These are phyloP conservation scores for Phytophthora pini DNA, from an alignment of 352 stramenopile genomes.

Conservation along the genomic window DNA sequence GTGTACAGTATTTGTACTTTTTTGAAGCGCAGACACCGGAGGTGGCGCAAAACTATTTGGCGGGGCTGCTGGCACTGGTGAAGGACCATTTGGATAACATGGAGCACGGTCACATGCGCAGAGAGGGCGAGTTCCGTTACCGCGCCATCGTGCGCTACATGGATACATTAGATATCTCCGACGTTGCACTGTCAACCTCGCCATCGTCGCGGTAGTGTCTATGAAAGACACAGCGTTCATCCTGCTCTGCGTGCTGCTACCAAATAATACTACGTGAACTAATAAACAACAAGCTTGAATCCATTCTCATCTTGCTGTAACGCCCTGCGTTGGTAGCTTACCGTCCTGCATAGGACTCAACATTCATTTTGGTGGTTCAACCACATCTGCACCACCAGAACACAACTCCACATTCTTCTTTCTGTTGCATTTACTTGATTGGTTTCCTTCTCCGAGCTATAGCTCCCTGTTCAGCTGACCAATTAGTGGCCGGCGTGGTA, in stretches of 20 bases:
- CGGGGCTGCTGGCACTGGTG: slow-evolving; percentile 84
- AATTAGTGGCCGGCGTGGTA: slow-evolving; percentile 70
- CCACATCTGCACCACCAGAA: slow-evolving; percentile 5
- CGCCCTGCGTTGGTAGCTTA: too few species aligned
- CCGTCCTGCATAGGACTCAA: too few species aligned
- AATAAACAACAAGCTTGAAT: not conserved
- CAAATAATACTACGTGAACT: slow-evolving; percentile 1
- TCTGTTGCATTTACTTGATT: slow-evolving; percentile 38
- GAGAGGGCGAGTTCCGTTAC: slow-evolving; percentile 87
- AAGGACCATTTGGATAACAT: slow-evolving; percentile 95
- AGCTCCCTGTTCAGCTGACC: not conserved
- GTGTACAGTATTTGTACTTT: slow-evolving; percentile 92
- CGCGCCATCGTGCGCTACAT: slow-evolving; percentile 85
- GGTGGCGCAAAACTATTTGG: slow-evolving; percentile 76
- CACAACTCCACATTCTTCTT: slow-evolving; percentile 6
- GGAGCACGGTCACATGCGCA: slow-evolving; percentile 64
- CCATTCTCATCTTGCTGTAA: too few species aligned
- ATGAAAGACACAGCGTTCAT: not conserved
- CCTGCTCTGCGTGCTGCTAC: not conserved
- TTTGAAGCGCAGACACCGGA: slow-evolving; percentile 87
- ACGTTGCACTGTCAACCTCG: slow-evolving; percentile 27
- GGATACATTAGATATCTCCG: slow-evolving; percentile 49
- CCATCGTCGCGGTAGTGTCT: slow-evolving; percentile 30
- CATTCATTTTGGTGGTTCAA: slow-evolving; percentile 10
- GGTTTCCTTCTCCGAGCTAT: slow-evolving; percentile 1